phyloP scores from a whole-genome alignment of 2,329 filamentous ascomycete genomes.

The Pseudopyrenochaeta lycopersici region DNA sequence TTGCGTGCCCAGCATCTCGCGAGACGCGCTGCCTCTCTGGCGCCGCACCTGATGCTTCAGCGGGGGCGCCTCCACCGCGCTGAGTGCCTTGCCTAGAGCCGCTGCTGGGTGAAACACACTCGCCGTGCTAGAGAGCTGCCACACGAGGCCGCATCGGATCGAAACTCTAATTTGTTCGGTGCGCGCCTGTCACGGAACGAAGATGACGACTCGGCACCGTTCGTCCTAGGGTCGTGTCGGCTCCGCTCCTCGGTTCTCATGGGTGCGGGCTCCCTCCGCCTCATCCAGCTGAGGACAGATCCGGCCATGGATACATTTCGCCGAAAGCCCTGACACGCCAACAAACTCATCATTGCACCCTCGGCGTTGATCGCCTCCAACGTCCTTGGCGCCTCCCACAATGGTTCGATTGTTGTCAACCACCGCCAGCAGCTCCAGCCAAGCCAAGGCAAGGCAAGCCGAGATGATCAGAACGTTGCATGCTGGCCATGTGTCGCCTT shows the following conservation, averaged over 20 bases:
- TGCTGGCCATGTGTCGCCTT: conserved; percentile 2
- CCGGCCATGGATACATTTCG: neutral
- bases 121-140: neutral
- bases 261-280: conserved; percentile 22
- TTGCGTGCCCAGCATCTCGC: conserved; percentile 22
- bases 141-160: neutral
- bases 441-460: conserved; percentile 1
- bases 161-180: conserved; percentile 13
- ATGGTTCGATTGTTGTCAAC: neutral
- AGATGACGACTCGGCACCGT: conserved; percentile 29
- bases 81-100: conserved; percentile 6
- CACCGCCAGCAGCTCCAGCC: neutral
- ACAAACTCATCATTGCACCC: neutral
- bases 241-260: conserved; percentile 25
- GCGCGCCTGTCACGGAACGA: conserved; percentile 9
- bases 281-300: conserved; percentile 23
- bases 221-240: conserved; percentile 33
- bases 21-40: conserved; percentile 12
- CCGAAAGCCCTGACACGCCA: neutral
- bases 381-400: neutral
- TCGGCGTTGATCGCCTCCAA: too few species aligned
- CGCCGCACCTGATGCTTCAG: conserved; percentile 2
- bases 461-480: neutral
- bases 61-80: conserved; percentile 4
- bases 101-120: neutral